Base-by-base conservation (phyloP, 176 grass and related monocot species). In the Rhynchospora pubera region DNA sequence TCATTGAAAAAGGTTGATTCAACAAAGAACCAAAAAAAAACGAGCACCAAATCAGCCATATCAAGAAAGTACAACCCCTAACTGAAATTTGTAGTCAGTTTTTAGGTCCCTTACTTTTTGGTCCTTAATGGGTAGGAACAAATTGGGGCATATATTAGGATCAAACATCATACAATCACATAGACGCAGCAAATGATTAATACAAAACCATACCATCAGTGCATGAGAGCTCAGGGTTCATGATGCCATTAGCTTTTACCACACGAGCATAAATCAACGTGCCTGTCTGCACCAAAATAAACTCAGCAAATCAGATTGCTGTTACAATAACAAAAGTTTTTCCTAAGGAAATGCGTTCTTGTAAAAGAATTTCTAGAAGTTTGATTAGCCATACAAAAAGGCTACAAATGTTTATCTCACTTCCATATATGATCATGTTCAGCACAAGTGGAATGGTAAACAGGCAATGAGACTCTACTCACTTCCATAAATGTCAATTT, bases 161-260 rank as follows among this genome's bases (percentile, higher is more conserved):
- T 56, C 14, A 56, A 56, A 55, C 6, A 16, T 55, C 48, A 77
- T 46, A 62, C 7, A 13, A 21, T 42, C 23, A 57, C 57, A 55
- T 32, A 34, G n/a, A 55, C 59, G 18, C 9, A 80, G 8, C 34
- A 58, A 85, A 80, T 45, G 24, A 65, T 23, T 67, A 62, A 45
- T 57, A 55, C 14, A 83, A 83, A 47, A 85, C 13, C 15, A 86
- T 95, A 99, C 96, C 96, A 88, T 95, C 92, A 86, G 91, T 93
- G 89, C 96, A 99, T 24, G 96, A 91, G 48, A 99, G 91, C 81
- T 99, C 96, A 80, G 96, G 92, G 83, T 95, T 95, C 91, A 95
- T 91, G 82, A 85, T 89, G 87, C 84, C 91, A 78, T 99, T 95
- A 84, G 96, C 89, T 85, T 95, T 99, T 67, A 99, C 91, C 63